Evolutionary conservation across 1,284 basidiomycete species (phyloP), one percentile per base, ranked within the genome.

Genomic region (Neolentinus lepideus): DNA sequence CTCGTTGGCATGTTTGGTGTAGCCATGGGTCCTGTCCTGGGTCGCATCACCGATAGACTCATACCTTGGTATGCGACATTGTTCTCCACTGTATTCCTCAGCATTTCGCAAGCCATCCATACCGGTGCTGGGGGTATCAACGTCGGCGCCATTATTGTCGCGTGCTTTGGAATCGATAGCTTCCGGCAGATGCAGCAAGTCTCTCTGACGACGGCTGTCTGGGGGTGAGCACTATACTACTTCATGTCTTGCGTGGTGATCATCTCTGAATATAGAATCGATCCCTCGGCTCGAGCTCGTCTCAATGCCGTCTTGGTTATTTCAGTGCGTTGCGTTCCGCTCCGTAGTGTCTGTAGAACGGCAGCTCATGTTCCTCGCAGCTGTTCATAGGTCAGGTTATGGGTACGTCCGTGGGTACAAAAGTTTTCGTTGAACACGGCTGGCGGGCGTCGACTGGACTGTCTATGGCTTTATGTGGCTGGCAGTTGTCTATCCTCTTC

Each of bases 301-400:
- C 63, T 82, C 43, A 81, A 81, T 60, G 78, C 79, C 0, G 73
- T 80, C 26, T 70, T 76, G 54, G 70, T 81, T 45, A 66, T 82
- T 50, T 67, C 71, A 51, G 74, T 75, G 53, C 6, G 70, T 63
- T 14, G 11, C 2, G 62, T 16, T 65, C 64, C 16, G 53, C 52
- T 57, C n/a, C 61, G 22, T 43, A 33, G 26, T 12, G n/a, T 12
- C 2, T 45, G 9, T 24, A 12, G 47, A 38, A 12, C 12, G 29
- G 6, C 12, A 4, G 29, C 29, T 43, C 6, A 43, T 16, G 6
- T n/a, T 43, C n/a, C 31, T 38, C 19, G 43, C 54, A 71, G 67
- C 64, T 71, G 36, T 79, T 78, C 57, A 63, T 73, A 16, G 78
- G 78, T 0, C 76, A 79, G 59, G 73, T 78, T 8, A 75, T 78